A percentile compares a stretch with the other conserved stretches of the same genome.
Conservation (phyloP, 305 asterid genomes). For the Fraxinus baroniana region DNA sequence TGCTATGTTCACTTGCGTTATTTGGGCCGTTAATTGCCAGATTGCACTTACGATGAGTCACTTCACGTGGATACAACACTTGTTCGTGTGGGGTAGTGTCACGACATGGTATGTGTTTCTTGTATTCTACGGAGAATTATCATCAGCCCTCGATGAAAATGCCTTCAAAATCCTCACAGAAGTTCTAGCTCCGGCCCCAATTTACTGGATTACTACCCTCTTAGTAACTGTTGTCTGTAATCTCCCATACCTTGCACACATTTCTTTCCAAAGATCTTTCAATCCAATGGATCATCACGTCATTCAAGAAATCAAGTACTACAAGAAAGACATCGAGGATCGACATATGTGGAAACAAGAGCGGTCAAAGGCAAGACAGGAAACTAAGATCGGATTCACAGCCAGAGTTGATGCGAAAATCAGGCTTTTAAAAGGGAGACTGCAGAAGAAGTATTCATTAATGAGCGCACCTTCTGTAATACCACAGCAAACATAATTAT, state of each 20-base stretch:
- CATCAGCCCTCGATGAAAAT: conserved; percentile 38
- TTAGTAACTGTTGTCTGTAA: conserved; percentile 45
- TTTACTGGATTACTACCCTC: conserved; percentile 51
- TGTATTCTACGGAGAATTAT: conserved; percentile 42
- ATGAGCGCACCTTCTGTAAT: conserved; percentile 20
- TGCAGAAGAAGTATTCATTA: conserved; percentile 49
- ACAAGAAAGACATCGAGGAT: conserved; percentile 54
- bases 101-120: conserved; percentile 58
- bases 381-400: conserved; percentile 67
- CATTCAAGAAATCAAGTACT: conserved; percentile 71
- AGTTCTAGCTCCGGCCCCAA: conserved; percentile 53
- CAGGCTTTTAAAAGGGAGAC: conserved; percentile 49
- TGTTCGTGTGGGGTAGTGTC: conserved; percentile 64
- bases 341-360: conserved; percentile 73
- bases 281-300: conserved; percentile 57
- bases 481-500: conserved; percentile 29
- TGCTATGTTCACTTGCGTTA: conserved; percentile 58
- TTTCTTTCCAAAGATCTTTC: conserved; percentile 44
- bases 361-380: conserved; percentile 54
- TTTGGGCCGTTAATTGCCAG: conserved; percentile 77
- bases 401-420: conserved; percentile 80
- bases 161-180: conserved; percentile 50
- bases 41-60: conserved; percentile 61
- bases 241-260: conserved; percentile 56
- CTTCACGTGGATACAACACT: conserved; percentile 66